Conservation (phyloP, 345 rosid genomes). For the Salix caprea region DNA sequence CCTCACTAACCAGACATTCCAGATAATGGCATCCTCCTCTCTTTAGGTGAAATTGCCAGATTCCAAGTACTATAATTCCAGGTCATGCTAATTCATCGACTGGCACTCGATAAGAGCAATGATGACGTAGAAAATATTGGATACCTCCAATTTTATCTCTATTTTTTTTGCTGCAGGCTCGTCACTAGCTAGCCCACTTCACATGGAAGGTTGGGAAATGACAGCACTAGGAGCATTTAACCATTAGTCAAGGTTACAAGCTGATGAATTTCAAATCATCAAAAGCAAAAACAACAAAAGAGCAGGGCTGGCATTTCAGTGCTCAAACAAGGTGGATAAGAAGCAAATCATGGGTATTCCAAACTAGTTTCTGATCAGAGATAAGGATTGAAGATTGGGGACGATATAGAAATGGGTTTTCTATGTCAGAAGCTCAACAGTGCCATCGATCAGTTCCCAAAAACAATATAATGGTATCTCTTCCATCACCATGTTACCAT, state of each 20-base stretch:
- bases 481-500: slow-evolving; percentile 15
- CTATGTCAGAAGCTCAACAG: background rate
- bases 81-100: background rate
- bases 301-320: background rate
- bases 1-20: slow-evolving; percentile 2
- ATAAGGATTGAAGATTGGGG: slow-evolving; percentile 5
- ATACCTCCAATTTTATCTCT: background rate
- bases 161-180: background rate
- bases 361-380: background rate
- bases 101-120: background rate
- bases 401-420: background rate
- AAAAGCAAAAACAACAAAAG: background rate
- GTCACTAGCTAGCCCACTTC: background rate
- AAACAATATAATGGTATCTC: slow-evolving; percentile 6
- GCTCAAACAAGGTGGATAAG: background rate
- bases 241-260: background rate
- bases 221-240: background rate
- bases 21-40: background rate
- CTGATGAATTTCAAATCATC: background rate
- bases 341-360: background rate
- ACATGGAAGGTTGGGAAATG: slow-evolving; percentile 4
- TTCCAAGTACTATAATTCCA: background rate
- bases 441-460: no score
- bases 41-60: background rate
- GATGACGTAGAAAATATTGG: background rate